Evolutionary conservation across 1,284 basidiomycete species (phyloP), one percentile per base, ranked within the genome.

Genomic region (Irpex sp.): DNA sequence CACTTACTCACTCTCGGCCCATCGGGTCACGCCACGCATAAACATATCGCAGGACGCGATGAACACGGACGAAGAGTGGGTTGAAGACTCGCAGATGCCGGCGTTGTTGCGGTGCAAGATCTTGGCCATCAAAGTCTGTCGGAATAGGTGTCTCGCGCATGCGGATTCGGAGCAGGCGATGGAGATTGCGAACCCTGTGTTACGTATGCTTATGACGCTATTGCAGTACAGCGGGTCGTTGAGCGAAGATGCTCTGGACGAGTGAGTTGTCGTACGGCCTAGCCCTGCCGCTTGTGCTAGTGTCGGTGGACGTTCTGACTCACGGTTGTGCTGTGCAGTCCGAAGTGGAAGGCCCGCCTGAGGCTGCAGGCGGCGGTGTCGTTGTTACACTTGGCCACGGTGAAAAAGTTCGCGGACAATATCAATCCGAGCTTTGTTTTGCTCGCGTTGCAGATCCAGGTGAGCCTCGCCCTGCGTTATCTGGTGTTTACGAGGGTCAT

Each of bases 281-380:
- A 4, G 26, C 26, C 26, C 26, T 26, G 26, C 26, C 26, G 26
- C 26, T 26, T 26, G 26, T 26, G 26, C 26, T 26, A 26, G 3
- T 26, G 26, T 26, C 26, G 26, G 26, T 26, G 26, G 26, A 26
- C 26, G 3, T 26, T 26, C 26, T 26, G 26, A 26, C 55, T 49
- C 49, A 55, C 58, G 33, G 59, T 59, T 50, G 63, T 68, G 64
- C 9, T 35, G 58, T 36, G 17, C 63, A 91, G 89, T 66, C 79
- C 82, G 0, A 82, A 81, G 66, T 81, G 83, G 39, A 85, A 85
- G 73, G 83, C 89, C 0, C 82, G 88, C 15, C 79, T 98, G 76
- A 85, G 96, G 17, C 76, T 97, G 33, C 88, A 93, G 69, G 94
- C 95, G 0, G 90, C 92, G 0, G 77, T 89, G 7, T 94, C 92